Evolutionary conservation across 768 basidiomycete species (phyloP), one percentile per base, ranked within the genome.

Genomic region (Rhodosporidiobolus odoratus): DNA sequence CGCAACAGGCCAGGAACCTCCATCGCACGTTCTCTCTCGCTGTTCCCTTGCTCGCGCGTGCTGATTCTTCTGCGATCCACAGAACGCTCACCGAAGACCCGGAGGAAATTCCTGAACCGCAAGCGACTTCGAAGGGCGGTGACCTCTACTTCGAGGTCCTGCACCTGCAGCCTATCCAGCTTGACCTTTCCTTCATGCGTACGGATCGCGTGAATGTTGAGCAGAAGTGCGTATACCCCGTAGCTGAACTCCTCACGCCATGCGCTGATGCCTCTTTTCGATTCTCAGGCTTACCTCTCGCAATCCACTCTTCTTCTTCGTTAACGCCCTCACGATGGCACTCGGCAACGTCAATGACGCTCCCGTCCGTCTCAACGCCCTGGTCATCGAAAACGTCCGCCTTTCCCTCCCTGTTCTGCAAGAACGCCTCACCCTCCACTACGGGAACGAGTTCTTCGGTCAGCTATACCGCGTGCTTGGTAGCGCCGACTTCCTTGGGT

Each of bases 301-400:
- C 57, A 98, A 97, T 77, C 96, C 96, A 3, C 80, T 97, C 68
- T 92, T 93, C 59, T 90, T 96, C 54, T 87, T 94, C 40, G 82
- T 99, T 68, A 96, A 98, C 77, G 93, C 92, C 2, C 81, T 99
- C 53, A 93, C 94, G 0, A 97, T 98, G 93, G 88, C 95, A 0
- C 83, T 98, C 34, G 96, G 96, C 12, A 99, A 98, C 76, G 85
- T 98, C 81, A 96, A 98, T 74, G 92, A 93, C 77, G 94, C 96
- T 0, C 90, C 91, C 25, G 84, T 99, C 53, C 90, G 91, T 75
- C 85, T 98, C 82, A 98, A 97, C 78, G 91, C 93, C 0, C 84
- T 99, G 47, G 89, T 87, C 35, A 89, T 99, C 79, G 91, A 93
- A 79, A 95, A 99, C 77, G 91, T 94, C 84, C 88, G 94, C 27